Evolutionary conservation across 441 rosid genomes (phyloP).

Genomic region (Erysimum pusillum): DNA sequence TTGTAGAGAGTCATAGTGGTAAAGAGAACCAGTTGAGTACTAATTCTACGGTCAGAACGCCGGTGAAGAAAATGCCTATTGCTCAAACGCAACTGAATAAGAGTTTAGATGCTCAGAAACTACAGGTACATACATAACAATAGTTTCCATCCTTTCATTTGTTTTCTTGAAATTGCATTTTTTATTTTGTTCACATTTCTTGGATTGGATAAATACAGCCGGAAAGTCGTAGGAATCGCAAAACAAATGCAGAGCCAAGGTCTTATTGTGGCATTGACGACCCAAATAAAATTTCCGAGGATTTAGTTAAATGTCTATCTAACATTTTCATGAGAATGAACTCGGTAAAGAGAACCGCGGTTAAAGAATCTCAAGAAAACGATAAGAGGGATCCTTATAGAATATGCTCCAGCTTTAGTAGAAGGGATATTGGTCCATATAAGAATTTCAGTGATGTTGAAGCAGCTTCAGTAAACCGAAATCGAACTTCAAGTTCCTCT

Average conservation of each 20-base stretch:
- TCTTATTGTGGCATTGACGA: conserved; percentile 44
- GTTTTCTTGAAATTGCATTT: not conserved
- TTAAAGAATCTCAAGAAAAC: conserved; percentile 49
- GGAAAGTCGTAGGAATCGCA: conserved; percentile 49
- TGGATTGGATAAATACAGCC: conserved; percentile 47
- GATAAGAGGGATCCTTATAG: conserved; percentile 66
- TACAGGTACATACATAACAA: conserved; percentile 52
- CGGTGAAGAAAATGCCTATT: conserved; percentile 47
- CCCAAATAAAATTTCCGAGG: conserved; percentile 80
- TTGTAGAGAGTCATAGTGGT: conserved; percentile 48
- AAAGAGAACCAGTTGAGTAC: conserved; percentile 56
- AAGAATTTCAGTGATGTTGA: conserved; percentile 63
- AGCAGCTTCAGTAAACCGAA: conserved; percentile 56
- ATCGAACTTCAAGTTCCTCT: conserved; percentile 54
- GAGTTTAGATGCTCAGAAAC: conserved; percentile 52
- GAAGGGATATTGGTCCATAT: conserved; percentile 75
- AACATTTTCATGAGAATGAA: conserved; percentile 73
- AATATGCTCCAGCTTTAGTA: conserved; percentile 56
- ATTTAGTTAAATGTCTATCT: conserved; percentile 67
- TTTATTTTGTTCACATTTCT: not conserved
- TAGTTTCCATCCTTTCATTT: not conserved
- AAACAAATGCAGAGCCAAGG: conserved; percentile 55
- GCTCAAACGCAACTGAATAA: conserved; percentile 51
- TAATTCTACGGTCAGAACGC: conserved; percentile 51
- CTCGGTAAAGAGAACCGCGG: conserved; percentile 50